Evolutionary conservation across 2,329 filamentous ascomycete species (phyloP), one percentile per base, ranked within the genome.

Genomic region (Calonectria leucothoes): DNA sequence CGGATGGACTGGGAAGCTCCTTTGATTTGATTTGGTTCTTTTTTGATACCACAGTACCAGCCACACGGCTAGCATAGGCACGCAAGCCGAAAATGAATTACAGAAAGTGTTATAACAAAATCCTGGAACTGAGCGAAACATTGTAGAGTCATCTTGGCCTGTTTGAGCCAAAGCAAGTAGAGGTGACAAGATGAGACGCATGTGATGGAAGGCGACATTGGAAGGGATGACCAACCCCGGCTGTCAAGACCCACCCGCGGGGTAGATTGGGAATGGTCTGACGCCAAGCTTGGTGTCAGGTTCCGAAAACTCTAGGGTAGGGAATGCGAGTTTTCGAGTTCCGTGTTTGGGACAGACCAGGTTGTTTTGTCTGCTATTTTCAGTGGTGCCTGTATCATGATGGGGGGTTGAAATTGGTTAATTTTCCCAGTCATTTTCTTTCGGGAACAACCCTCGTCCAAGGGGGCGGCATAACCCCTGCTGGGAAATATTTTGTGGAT

Each of bases 1-100:
- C 29, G 73, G 71, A 78, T 52, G 66, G 75, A 73, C 67, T 75
- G 66, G 63, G 51, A 71, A 75, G 78, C 77, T 77, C 77, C 74
- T 61, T 61, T 76, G 67, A 64, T 76, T 80, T 75, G 72, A 75
- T 65, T 79, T 74, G 70, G 29, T 75, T 64, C 66, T 73, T 79
- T 73, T 79, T 80, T 79, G 78, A 80, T 80, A 80, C 78, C 78
- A 80, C 76, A 77, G 59, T 69, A 76, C 66, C 74, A 68, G 75
- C 70, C 72, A 71, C 61, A 65, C 52, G 75, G 66, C 74, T 71
- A 79, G 75, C 70, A 55, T 70, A 74, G 75, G 78, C 78, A 75
- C 73, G 72, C 69, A 64, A 42, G 57, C 71, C 75, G 76, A 61
- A 55, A 61, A 74, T 66, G 74, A 72, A 79, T 79, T 76, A 78